Evolutionary conservation across 2,329 filamentous ascomycete species (phyloP), one percentile per base, ranked within the genome.

Genomic region (Xylaria sp.): DNA sequence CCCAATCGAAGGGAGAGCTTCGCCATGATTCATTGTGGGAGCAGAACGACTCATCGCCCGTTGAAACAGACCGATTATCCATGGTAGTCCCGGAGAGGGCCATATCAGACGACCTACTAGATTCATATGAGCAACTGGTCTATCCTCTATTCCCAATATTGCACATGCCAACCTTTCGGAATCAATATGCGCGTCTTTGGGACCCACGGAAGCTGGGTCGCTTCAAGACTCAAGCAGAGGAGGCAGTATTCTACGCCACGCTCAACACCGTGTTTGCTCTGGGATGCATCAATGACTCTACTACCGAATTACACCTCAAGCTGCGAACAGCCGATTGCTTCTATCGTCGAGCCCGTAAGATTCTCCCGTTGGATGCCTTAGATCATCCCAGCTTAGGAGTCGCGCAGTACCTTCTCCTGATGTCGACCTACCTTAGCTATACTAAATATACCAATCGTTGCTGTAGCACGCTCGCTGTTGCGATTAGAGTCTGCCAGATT

Each of bases 71-170:
- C 26, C 48, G 48, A n/a, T 31, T 31, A 17, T 51, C 48, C 26
- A 51, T 51, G 48, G 48, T 51, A 6, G 26, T 51, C 26, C 48
- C 48, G 15, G 48, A 51, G 26, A 51, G 48, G 26, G 48, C 48
- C 10, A 9, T 51, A 51, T 28, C 48, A 51, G 48, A 51, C 48
- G 6, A 31, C 6, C 26, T 51, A n/a, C 13, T 51, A 4, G 48
- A 51, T 15, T 51, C 48, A n/a, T 51, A 51, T 51, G 48, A 51
- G 7, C 26, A 26, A 51, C 48, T 51, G 4, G 48, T 51, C 48
- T 51, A 51, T 51, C 48, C 48, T 51, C 48, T 51, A 5, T 51
- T 51, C 48, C 48, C 48, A 31, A 51, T 51, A 10, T 31, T 51
- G 26, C 48, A 51, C 17, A 51, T 51, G 48, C 48, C 48, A n/a